Percentiles rank a stretch among this genome's conserved stretches.
Conservation (phyloP, 306 rosid genomes). For the Lotus japonicus region DNA sequence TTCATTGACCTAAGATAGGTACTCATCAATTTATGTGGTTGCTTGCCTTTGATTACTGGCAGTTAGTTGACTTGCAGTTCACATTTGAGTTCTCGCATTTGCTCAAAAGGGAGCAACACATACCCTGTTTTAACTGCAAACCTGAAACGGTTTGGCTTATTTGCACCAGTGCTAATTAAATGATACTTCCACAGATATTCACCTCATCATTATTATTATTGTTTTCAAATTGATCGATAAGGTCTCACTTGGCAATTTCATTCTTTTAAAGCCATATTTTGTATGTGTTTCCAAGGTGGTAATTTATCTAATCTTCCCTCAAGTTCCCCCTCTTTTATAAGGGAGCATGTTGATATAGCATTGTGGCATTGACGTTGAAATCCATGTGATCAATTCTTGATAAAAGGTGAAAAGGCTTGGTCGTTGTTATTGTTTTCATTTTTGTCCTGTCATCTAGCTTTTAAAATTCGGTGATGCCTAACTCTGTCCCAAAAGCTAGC, state of each 20-base stretch:
- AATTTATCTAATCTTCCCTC: neutral
- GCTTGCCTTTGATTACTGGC: neutral
- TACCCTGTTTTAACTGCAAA: slow-evolving; percentile 2
- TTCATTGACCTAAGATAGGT: neutral
- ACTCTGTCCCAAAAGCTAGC: too few species aligned
- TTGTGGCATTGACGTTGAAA: too few species aligned
- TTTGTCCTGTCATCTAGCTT: neutral
- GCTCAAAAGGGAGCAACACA: neutral
- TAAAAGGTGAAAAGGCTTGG: too few species aligned
- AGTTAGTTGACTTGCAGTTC: neutral
- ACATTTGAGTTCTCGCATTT: too few species aligned
- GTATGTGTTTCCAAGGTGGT: neutral
- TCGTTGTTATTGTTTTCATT: neutral
- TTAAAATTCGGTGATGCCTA: too few species aligned
- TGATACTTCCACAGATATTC: neutral
- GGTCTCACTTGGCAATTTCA: neutral
- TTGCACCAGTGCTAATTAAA: neutral
- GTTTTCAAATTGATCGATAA: neutral
- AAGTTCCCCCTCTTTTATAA: neutral
- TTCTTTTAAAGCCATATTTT: neutral
- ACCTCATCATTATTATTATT: neutral
- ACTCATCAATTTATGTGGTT: neutral
- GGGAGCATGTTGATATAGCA: neutral
- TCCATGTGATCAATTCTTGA: too few species aligned
- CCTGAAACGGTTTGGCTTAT: neutral